phyloP scores from a whole-genome alignment of 2,329 filamentous ascomycete species.

The Trichophyton schoenleinii region DNA sequence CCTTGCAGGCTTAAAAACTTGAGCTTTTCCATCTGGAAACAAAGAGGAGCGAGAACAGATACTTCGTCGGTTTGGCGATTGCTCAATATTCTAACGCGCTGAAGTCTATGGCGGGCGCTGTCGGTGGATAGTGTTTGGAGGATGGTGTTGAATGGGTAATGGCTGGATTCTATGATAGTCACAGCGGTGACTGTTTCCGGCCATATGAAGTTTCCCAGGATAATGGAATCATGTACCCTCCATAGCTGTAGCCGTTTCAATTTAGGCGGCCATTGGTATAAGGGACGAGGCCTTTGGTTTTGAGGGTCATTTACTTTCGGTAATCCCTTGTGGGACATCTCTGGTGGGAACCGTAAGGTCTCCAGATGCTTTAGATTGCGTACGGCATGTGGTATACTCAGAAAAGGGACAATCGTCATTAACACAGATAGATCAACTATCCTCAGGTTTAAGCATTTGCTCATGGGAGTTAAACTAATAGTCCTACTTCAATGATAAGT shows the following conservation, averaged over 20 bases:
- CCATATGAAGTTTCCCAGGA: slow-evolving; percentile 6
- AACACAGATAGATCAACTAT: slow-evolving; percentile 1
- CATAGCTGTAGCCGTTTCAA: slow-evolving; percentile 14
- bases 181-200: slow-evolving; percentile 15
- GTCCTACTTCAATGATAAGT: neutral
- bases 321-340: neutral
- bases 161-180: neutral
- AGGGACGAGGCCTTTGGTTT: neutral
- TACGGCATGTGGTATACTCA: neutral
- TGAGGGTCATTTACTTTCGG: neutral
- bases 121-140: neutral
- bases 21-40: slow-evolving; percentile 17
- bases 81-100: slow-evolving; percentile 11
- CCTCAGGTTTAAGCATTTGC: neutral
- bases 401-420: neutral
- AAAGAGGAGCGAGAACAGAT: neutral
- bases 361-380: slow-evolving; percentile 7
- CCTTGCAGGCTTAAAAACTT: slow-evolving; percentile 23
- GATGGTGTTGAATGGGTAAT: neutral
- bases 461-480: neutral
- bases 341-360: slow-evolving; percentile 34
- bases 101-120: neutral
- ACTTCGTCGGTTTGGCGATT: slow-evolving; percentile 13
- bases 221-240: neutral
- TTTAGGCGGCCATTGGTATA: slow-evolving; percentile 18